Base-by-base conservation (phyloP, 768 basidiomycete genomes). In the Pluteus cervinus region DNA sequence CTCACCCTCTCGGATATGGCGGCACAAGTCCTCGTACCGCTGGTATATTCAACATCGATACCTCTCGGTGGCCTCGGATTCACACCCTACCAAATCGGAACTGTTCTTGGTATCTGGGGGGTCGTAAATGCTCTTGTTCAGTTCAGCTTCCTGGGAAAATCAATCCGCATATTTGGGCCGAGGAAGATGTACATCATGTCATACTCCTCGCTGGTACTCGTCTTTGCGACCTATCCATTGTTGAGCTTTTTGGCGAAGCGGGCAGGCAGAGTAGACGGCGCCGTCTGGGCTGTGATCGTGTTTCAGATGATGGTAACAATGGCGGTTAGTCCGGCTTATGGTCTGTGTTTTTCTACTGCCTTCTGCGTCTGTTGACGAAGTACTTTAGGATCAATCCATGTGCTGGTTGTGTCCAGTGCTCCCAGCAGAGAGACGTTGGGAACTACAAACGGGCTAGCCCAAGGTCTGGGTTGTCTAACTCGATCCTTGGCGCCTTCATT, bases 11-110 rank as follows among this genome's bases (percentile, higher is more conserved):
- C 29, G 18, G 22, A 37, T 17, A 21, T 29, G 23, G 20, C 22
- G 23, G 15, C n/a, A n/a, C n/a, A n/a, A n/a, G n/a, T 18, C 26
- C 33, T 36, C n/a, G 33, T 54, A 10, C 56, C 58, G 4, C 53
- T 63, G 29, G 45, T 63, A 39, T 61, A 54, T 39, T 71, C 75
- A 18, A 76, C 76, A 0, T 73, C 81, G 2, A 53, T 73, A 31
- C 51, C 54, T 6, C 52, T 68, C 3, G 79, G 80, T 11, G 80
- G 79, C 0, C 65, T 81, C 15, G 76, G 76, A 9, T 56, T 79
- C 24, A 53, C 64, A 21, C 69, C 77, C 3, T 64, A 64, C 15
- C 47, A 50, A 5, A 81, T 83, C 18, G 80, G 80, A 11, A 55
- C 60, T 12, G 69, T 76, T 34, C 61, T 77, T 38, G 65, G 71